Evolutionary conservation across 2,329 filamentous ascomycete species (phyloP).

Genomic region (Myriosclerotinia scirpicola): DNA sequence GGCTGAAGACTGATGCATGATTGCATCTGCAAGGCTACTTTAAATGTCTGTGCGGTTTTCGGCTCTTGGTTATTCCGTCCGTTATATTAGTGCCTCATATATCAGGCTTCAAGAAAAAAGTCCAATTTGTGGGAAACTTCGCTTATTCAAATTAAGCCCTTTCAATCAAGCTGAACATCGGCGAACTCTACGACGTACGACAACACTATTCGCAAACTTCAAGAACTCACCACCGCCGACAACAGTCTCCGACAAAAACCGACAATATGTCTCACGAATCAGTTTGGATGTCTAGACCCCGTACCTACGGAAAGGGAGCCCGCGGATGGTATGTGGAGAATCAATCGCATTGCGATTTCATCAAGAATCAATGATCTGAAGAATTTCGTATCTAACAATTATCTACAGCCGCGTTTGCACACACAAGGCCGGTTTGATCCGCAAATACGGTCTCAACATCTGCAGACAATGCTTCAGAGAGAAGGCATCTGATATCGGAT

Average conservation of each 20-base stretch:
- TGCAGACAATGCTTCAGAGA: slow-evolving; percentile 79
- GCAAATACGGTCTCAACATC: slow-evolving; percentile 97
- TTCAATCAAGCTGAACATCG: slow-evolving; percentile 4
- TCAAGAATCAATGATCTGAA: slow-evolving; percentile 11
- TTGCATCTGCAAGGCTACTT: too few relatives aligned
- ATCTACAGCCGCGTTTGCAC: slow-evolving; percentile 73
- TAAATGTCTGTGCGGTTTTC: neutral
- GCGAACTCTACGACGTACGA: slow-evolving; percentile 14
- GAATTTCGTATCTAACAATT: slow-evolving; percentile 25
- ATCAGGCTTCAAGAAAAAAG: neutral
- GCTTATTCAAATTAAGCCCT: slow-evolving; percentile 19
- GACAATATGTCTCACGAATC: slow-evolving; percentile 82
- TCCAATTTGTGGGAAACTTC: slow-evolving; percentile 21
- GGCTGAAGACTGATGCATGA: neutral
- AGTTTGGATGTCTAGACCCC: slow-evolving; percentile 98
- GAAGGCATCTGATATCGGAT: slow-evolving; percentile 71
- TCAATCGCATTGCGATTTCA: slow-evolving; percentile 7
- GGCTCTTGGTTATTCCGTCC: neutral
- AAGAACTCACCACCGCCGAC: slow-evolving; percentile 23
- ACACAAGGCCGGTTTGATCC: slow-evolving; percentile 98
- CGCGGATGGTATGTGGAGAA: slow-evolving; percentile 75
- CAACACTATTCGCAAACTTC: slow-evolving; percentile 16
- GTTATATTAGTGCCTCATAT: fast-evolving
- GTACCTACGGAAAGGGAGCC: slow-evolving; percentile 95
- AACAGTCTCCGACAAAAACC: slow-evolving; percentile 34